Base-by-base conservation (phyloP, 1,284 basidiomycete species). In the Ceratobasidium sp. region DNA sequence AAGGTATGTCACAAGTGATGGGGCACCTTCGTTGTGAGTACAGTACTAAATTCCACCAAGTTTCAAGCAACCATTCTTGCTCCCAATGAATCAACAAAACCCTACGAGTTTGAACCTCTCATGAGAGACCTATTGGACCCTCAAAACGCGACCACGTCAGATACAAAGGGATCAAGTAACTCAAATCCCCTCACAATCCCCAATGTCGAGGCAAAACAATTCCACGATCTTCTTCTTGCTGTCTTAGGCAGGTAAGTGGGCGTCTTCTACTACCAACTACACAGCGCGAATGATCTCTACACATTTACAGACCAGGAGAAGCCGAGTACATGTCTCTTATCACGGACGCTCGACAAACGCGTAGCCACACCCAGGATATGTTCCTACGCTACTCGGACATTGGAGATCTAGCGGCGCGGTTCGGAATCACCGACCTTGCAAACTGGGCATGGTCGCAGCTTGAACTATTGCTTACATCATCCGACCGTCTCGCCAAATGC, bases 211-310 rank as follows among this genome's bases (percentile, higher is more conserved):
- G 44, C 61, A 5, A 5, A 6, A 13, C 44, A 63, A n/a, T 63
- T 63, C 44, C 61, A 46, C 28, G 14, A 49, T 26, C 26, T 63
- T 13, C 61, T 63, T 44, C 21, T 49, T 18, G 61, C 44, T 26
- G 11, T 63, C 6, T 18, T 63, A 14, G 61, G 61, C 21, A 49
- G 7, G 61, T 63, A 49, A 63, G 61, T 63, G n/a, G n/a, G n/a
- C n/a, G n/a, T n/a, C n/a, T n/a, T n/a, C n/a, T n/a, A n/a, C n/a
- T n/a, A n/a, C n/a, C n/a, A n/a, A n/a, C n/a, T n/a, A n/a, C n/a
- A n/a, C n/a, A n/a, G n/a, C n/a, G n/a, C n/a, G n/a, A n/a, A n/a
- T n/a, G n/a, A n/a, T n/a, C n/a, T n/a, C n/a, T n/a, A n/a, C n/a
- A 35, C 38, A 18, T 3, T n/a, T 13, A 32, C 8, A 57, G 54